phyloP scores from a whole-genome alignment of 371 early-diverging fungal species.

The Caulochytrium protostelioides region DNA sequence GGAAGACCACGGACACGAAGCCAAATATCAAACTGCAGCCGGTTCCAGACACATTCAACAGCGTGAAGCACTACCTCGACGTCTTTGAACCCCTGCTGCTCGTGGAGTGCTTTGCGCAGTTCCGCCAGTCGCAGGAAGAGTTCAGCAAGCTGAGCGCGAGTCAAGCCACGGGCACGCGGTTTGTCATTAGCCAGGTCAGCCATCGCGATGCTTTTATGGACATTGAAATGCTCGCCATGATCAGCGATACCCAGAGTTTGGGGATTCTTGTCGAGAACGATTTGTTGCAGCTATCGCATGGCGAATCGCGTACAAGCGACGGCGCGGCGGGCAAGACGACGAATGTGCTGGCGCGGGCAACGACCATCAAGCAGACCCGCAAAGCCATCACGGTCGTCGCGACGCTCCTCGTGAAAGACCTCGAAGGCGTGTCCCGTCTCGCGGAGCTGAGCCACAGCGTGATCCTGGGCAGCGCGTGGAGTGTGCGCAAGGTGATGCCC shows the following conservation, averaged over 20 bases:
- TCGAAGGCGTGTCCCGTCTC: slow-evolving; percentile 3
- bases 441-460: slow-evolving; percentile 4
- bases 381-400: slow-evolving; percentile 6
- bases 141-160: too few species aligned
- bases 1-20: too few species aligned
- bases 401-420: slow-evolving; percentile 5
- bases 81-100: slow-evolving; percentile 62
- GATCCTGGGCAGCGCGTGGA: slow-evolving; percentile 6
- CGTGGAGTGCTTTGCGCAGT: slow-evolving; percentile 65
- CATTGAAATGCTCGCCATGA: slow-evolving; percentile 24
- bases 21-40: too few species aligned
- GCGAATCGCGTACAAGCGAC: too few species aligned
- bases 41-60: slow-evolving; percentile 36
- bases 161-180: too few species aligned
- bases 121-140: slow-evolving; percentile 47
- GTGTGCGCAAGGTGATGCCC: slow-evolving; percentile 9
- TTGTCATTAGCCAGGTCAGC: too few species aligned
- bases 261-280: too few species aligned
- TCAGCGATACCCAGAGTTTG: slow-evolving; percentile 12
- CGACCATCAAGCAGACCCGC: background rate
- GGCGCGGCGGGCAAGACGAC: background rate
- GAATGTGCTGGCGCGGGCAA: background rate
- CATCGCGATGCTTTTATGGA: slow-evolving; percentile 59
- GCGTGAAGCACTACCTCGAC: slow-evolving; percentile 33
- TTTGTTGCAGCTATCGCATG: too few species aligned